Evolutionary conservation across 148 eudicot genomes (phyloP).

Genomic region (Rhododendron ovatum): DNA sequence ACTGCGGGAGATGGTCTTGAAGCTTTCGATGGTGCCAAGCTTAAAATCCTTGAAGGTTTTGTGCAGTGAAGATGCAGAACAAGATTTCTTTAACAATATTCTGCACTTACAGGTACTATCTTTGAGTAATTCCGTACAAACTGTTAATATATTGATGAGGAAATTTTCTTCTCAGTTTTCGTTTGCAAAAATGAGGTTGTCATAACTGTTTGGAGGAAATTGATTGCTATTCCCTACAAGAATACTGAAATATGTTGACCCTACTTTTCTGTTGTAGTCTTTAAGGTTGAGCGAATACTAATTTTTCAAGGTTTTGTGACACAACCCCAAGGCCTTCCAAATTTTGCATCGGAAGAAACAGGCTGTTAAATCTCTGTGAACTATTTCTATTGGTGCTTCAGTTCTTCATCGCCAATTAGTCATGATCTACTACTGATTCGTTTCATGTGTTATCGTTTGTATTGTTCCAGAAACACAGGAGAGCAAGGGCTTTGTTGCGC

Average conservation of each 20-base stretch:
- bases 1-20: slow-evolving; percentile 74
- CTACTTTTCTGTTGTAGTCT: neutral
- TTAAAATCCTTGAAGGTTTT: slow-evolving; percentile 51
- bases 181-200: neutral
- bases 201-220: neutral
- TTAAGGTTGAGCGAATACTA: neutral
- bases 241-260: slow-evolving; percentile 3
- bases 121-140: neutral
- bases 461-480: slow-evolving; percentile 60
- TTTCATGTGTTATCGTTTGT: slow-evolving; percentile 4
- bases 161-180: neutral
- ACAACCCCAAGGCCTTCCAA: neutral
- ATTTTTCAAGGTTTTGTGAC: neutral
- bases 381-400: neutral
- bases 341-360: neutral
- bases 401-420: neutral
- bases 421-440: neutral
- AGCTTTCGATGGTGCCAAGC: slow-evolving; percentile 56
- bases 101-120: slow-evolving; percentile 70
- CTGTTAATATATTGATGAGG: neutral
- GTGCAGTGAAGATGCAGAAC: slow-evolving; percentile 76
- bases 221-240: neutral
- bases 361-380: neutral
- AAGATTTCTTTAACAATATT: slow-evolving; percentile 83
- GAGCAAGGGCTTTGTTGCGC: slow-evolving; percentile 76